Evolutionary conservation across 306 rosid species (phyloP), one percentile per base, ranked within the genome.

Genomic region (Abrus precatorius): DNA sequence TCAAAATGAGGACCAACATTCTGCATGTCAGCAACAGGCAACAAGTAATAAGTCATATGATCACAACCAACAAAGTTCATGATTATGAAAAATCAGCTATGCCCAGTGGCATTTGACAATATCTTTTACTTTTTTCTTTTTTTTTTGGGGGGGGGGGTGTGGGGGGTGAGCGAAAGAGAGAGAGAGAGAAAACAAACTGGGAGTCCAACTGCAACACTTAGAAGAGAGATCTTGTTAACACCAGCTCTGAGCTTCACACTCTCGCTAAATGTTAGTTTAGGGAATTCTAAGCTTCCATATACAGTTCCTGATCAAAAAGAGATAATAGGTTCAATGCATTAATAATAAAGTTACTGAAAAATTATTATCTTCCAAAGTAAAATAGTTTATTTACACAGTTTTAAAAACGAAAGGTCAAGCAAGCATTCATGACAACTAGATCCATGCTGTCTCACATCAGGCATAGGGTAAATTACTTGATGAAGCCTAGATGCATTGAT

Each of bases 1-100:
- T 96, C 99, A 48, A 93, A 96, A 88, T 92, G 99, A 47, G 98
- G 97, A 69, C 99, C 99, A 56, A 93, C 97, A 83, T 96, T 93
- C 99, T 96, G 92, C 63, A 77, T 9, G 28, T 71, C 60, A 45
- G 67, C n/a, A 66, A 78, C 44, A 87, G 41, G 43, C 20, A 20
- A 20, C 20, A 20, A 20, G 20, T 11, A 72, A 32, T 49, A 66
- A 59, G 27, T 34, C 6, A 82, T 52, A 43, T 44, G 34, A 34
- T 84, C 82, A 69, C 44, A 66, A 61, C 61, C 75, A 79, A 20
- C 30, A 61, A 38, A 64, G 50, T 67, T 64, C 32, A 10, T 12
- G 59, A 30, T 53, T 48, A 41, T n/a, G 75, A 67, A 68, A 75
- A 70, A 55, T 65, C 66, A 45, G 73, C 48, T 40, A 36, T 11